These are phyloP conservation scores for Hypoxylon fuscum DNA, from an alignment of 495 filamentous ascomycete species.

Conservation along the genomic window DNA sequence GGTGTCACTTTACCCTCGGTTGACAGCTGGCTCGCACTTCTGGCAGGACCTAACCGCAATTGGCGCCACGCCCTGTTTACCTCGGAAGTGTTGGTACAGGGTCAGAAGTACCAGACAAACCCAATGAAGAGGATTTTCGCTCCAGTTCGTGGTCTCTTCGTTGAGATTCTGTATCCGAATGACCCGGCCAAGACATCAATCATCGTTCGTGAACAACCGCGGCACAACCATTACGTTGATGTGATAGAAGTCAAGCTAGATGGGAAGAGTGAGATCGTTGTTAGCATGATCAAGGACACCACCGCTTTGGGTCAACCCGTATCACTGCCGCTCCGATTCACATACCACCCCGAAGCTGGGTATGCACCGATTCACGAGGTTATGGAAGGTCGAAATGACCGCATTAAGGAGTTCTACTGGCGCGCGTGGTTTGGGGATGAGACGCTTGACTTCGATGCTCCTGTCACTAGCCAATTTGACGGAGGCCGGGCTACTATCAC, in stretches of 20 bases:
- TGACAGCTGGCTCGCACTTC: constrained; percentile 84
- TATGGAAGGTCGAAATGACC: constrained; percentile 92
- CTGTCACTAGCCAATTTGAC: constrained; percentile 85
- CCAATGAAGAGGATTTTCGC: constrained; percentile 91
- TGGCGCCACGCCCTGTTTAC: constrained; percentile 98
- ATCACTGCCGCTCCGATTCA: constrained; percentile 83
- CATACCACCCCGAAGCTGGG: constrained; percentile 90
- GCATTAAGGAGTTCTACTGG: constrained; percentile 99
- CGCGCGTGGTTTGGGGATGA: constrained; percentile 94
- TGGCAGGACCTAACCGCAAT: constrained; percentile 84
- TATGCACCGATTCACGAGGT: constrained; percentile 96
- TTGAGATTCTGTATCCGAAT: constrained; percentile 83
- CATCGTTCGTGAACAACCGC: constrained; percentile 72
- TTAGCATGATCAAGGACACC: constrained; percentile 89
- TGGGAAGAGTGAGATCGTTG: constrained; percentile 77
- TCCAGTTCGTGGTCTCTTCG: constrained; percentile 83
- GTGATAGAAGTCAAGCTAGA: constrained; percentile 84
- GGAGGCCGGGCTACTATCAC: constrained; percentile 88
- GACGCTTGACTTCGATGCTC: constrained; percentile 79
- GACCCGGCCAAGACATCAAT: constrained; percentile 83
- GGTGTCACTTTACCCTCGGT: constrained; percentile 74
- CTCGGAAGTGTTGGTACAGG: constrained; percentile 94
- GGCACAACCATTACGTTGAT: constrained; percentile 72
- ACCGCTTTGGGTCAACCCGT: constrained; percentile 82
- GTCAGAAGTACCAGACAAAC: constrained; percentile 95